Conservation (phyloP, 441 rosid species). For the Erysimum pusillum region DNA sequence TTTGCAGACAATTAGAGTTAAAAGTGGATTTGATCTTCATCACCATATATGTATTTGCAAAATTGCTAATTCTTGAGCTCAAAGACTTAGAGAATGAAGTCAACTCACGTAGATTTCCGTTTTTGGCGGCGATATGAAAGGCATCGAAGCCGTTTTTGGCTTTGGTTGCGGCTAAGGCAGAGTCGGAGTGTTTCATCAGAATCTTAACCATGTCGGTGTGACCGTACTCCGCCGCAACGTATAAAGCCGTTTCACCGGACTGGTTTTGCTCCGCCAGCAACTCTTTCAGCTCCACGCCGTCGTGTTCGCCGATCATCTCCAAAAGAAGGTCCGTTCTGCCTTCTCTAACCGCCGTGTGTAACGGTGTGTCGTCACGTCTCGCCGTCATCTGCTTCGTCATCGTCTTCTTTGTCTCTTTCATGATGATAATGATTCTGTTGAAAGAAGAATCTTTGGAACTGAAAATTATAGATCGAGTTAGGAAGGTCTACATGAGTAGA, state of each 20-base stretch:
- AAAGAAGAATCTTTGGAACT: not conserved
- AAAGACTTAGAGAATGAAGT: not conserved
- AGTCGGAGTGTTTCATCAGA: slow-evolving; percentile 65
- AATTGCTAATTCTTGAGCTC: not conserved
- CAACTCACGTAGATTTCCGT: slow-evolving; percentile 73
- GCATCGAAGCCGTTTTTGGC: slow-evolving; percentile 86
- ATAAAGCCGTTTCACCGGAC: slow-evolving; percentile 81
- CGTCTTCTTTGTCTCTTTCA: slow-evolving; percentile 53
- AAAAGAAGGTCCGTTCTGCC: slow-evolving; percentile 58
- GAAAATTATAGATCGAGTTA: slow-evolving; percentile 18
- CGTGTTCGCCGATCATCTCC: slow-evolving; percentile 54
- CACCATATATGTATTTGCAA: not conserved
- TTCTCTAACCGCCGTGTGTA: slow-evolving; percentile 72
- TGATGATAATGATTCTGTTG: slow-evolving; percentile 11
- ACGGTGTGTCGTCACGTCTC: slow-evolving; percentile 74
- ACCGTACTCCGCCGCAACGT: slow-evolving; percentile 80
- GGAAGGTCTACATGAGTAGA: slow-evolving; percentile 5
- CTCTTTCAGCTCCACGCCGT: slow-evolving; percentile 53
- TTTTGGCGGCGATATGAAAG: slow-evolving; percentile 87
- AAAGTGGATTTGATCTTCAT: not conserved
- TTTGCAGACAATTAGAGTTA: not conserved
- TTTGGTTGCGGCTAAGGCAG: slow-evolving; percentile 59
- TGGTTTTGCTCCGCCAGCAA: slow-evolving; percentile 69
- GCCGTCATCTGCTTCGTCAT: slow-evolving; percentile 77
- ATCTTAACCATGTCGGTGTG: slow-evolving; percentile 66